Percentiles rank a stretch among this genome's conserved stretches.
Conservation (phyloP, 148 eudicot species). For the Vaccinium darrowii region DNA sequence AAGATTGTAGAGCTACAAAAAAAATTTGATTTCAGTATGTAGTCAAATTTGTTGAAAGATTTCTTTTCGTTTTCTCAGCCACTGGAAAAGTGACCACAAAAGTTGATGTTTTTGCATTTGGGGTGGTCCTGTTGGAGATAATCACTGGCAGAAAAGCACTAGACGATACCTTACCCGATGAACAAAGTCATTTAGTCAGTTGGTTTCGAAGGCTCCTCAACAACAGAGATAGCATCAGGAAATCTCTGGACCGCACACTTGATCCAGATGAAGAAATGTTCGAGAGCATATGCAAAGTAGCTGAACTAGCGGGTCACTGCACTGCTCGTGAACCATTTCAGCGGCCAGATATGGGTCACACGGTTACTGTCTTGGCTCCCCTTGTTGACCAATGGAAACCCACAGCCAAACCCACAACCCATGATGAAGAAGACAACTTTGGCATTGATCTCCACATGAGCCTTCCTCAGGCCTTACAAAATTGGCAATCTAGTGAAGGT, state of each 20-base stretch:
- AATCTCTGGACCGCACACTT: constrained; percentile 36
- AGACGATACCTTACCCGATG: constrained; percentile 48
- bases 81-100: constrained; percentile 63
- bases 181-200: constrained; percentile 41
- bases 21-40: too few species aligned
- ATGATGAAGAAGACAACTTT: constrained; percentile 30
- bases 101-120: constrained; percentile 26
- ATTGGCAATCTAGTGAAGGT: constrained; percentile 53
- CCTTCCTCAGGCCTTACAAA: constrained; percentile 51
- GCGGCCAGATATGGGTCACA: constrained; percentile 58
- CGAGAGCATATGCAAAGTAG: constrained; percentile 39
- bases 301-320: constrained; percentile 55
- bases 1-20: too few species aligned
- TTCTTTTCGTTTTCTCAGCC: constrained; percentile 25
- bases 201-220: constrained; percentile 47
- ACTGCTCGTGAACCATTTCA: constrained; percentile 52
- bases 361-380: constrained; percentile 44
- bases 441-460: constrained; percentile 42
- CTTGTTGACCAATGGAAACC: constrained; percentile 61
- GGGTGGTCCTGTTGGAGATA: constrained; percentile 52
- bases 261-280: constrained; percentile 39
- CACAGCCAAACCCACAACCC: constrained; percentile 29
- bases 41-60: background rate
- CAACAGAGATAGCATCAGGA: constrained; percentile 35
- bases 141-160: constrained; percentile 53